Conservation (phyloP, 306 rosid genomes). For the Cicer pinnatifidum region DNA sequence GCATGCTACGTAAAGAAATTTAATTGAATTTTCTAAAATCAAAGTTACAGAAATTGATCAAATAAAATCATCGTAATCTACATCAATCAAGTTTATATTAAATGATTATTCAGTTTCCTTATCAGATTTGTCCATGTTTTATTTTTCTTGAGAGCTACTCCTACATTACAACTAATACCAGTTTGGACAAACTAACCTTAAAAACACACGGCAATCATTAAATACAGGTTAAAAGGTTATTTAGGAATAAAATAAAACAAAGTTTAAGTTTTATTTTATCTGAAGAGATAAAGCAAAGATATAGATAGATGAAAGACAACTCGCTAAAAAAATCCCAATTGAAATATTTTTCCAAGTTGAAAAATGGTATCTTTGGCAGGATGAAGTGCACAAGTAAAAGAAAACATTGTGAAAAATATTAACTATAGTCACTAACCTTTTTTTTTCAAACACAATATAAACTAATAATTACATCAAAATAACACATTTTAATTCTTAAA, state of each 20-base stretch:
- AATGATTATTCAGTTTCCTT: not conserved
- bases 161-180: not conserved
- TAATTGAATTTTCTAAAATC: not conserved
- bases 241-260: not conserved
- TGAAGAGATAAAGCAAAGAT: not conserved
- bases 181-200: not conserved
- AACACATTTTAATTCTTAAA: too few relatives aligned
- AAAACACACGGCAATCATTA: slow-evolving; percentile 4
- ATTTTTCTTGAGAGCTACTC: not conserved
- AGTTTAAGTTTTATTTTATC: not conserved
- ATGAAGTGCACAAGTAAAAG: slow-evolving; percentile 39
- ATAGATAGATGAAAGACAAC: not conserved
- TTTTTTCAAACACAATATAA: too few relatives aligned
- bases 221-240: not conserved
- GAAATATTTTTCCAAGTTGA: not conserved
- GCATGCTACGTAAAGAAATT: not conserved
- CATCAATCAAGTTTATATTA: slow-evolving; percentile 30
- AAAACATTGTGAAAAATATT: not conserved
- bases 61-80: slow-evolving; percentile 1
- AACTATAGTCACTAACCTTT: too few relatives aligned
- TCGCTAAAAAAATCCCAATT: slow-evolving; percentile 14
- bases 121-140: not conserved
- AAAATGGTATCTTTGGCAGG: not conserved
- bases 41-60: slow-evolving; percentile 21
- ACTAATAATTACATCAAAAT: too few relatives aligned